These are phyloP conservation scores for Ganoderma sinense DNA, from an alignment of 1,284 basidiomycete genomes.

Conservation along the genomic window DNA sequence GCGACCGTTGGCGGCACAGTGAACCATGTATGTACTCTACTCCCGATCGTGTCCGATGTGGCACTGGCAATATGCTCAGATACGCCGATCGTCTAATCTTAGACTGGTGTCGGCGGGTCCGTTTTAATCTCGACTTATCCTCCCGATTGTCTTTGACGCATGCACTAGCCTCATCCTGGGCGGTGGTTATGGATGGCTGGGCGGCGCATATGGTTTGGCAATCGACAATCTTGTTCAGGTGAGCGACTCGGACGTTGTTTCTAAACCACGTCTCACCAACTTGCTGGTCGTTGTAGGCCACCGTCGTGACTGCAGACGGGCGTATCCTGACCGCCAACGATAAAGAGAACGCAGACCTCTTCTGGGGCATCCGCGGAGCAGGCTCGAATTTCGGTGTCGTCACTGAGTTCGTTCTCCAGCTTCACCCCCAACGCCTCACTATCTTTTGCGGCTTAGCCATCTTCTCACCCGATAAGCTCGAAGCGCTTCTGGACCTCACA, in stretches of 20 bases:
- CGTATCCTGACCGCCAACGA: conserved; percentile 50
- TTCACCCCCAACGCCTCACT: conserved; percentile 44
- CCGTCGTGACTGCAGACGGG: conserved; percentile 62
- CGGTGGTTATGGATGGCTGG: conserved; percentile 67
- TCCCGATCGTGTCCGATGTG: background rate
- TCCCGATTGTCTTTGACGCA: background rate
- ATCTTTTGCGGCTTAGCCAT: conserved; percentile 43
- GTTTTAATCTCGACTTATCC: background rate
- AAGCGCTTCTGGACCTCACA: conserved; percentile 19
- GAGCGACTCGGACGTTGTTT: too few relatives aligned
- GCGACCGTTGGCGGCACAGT: conserved; percentile 42
- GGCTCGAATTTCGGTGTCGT: conserved; percentile 54
- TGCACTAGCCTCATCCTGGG: conserved; percentile 55
- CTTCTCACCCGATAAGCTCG: conserved; percentile 37
- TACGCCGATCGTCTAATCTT: conserved; percentile 1
- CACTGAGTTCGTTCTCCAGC: conserved; percentile 47
- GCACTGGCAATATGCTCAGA: background rate
- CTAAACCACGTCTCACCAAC: too few relatives aligned
- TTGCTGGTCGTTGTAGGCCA: conserved; percentile 50
- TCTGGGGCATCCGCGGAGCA: conserved; percentile 53
- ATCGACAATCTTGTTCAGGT: conserved; percentile 65
- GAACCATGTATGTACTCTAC: conserved; percentile 36
- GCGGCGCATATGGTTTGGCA: conserved; percentile 56
- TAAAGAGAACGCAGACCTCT: conserved; percentile 46
- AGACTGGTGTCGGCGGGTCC: conserved; percentile 43